Evolutionary conservation across 2,329 filamentous ascomycete genomes (phyloP).

Genomic region (Alternaria sp.): DNA sequence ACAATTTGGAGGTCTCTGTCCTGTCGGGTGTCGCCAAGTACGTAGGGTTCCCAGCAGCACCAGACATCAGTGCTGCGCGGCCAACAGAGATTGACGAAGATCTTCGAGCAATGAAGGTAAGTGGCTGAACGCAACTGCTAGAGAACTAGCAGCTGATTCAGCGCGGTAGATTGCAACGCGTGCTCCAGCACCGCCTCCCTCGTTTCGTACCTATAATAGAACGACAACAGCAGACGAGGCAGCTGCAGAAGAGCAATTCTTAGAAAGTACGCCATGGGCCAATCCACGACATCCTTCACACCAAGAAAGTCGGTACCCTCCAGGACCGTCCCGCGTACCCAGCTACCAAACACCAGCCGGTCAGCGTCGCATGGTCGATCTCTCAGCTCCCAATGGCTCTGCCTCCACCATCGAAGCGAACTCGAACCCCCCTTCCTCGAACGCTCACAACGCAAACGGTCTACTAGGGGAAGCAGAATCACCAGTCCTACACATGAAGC

Average conservation of each 20-base stretch:
- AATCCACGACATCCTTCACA: conserved; percentile 73
- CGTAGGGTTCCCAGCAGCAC: conserved; percentile 95
- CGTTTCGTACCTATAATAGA: conserved; percentile 46
- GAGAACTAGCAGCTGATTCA: conserved; percentile 32
- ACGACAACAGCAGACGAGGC: conserved; percentile 59
- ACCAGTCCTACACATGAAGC: conserved; percentile 50
- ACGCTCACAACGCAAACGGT: conserved; percentile 35
- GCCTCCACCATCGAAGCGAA: conserved; percentile 51
- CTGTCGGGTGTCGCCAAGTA: conserved; percentile 92
- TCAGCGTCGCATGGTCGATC: conserved; percentile 46
- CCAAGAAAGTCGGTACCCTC: conserved; percentile 45
- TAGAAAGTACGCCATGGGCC: conserved; percentile 91
- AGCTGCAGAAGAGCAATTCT: conserved; percentile 81
- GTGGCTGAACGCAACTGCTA: conserved; percentile 48
- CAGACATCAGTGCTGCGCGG: conserved; percentile 77
- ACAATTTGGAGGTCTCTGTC: conserved; percentile 94
- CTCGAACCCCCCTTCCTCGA: conserved; percentile 50
- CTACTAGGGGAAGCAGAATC: conserved; percentile 46
- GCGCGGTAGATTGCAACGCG: conserved; percentile 45
- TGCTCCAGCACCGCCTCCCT: conserved; percentile 39
- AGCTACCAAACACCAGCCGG: conserved; percentile 50
- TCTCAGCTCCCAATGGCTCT: conserved; percentile 49
- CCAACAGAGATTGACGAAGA: conserved; percentile 82
- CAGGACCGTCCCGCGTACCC: conserved; percentile 36
- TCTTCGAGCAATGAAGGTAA: conserved; percentile 86